Evolutionary conservation across 495 filamentous ascomycete genomes (phyloP), one percentile per base, ranked within the genome.

Genomic region (Hypomontagnella monticulosa): DNA sequence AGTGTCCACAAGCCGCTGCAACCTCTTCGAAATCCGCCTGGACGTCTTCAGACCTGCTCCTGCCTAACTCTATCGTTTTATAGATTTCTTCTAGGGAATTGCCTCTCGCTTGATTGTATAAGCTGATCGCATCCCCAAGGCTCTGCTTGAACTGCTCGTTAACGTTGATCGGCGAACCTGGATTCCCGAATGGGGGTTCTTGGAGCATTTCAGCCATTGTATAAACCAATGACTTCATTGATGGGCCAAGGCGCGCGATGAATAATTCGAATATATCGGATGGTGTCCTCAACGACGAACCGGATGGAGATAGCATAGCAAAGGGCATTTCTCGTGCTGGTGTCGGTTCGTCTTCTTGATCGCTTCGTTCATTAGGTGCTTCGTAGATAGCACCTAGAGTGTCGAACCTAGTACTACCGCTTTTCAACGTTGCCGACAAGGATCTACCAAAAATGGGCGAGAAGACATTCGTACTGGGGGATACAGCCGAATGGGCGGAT

Each of bases 1-100:
- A 99, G 71, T 98, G 92, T 2, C 94, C 93, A 70, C 95, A 99
- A 42, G 92, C 94, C 4, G 95, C 95, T 30, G 93, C 92, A 7
- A 98, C 93, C 75, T 99, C 95, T 73, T 99, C 95, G 48, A 96
- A 90, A 71, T 97, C 95, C 4, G 95, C 95, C 61, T 94, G 90
- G n/a, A 91, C 80, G 38, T 88, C 88, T 32, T 90, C 80, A 1
- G 85, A 84, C 30, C 85, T 81, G 4, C 87, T 77, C 54, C 84
- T 85, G 37, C 85, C 84, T 18, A 91, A 78, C 52, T 92, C 87
- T 54, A 91, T 89, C 40, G 81, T 87, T 59, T 86, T 88, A 75
- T 98, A 97, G 11, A 99, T 80, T 49, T 87, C 79, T 51, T 86
- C 82, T 1, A 99, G 81, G 0, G 93, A 92, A 50, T 89, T 85